Percentiles rank a stretch among this genome's conserved stretches.
Evolutionary conservation across 1,139 yeast genomes (phyloP).

Genomic region (Yamadazyma diospyri): DNA sequence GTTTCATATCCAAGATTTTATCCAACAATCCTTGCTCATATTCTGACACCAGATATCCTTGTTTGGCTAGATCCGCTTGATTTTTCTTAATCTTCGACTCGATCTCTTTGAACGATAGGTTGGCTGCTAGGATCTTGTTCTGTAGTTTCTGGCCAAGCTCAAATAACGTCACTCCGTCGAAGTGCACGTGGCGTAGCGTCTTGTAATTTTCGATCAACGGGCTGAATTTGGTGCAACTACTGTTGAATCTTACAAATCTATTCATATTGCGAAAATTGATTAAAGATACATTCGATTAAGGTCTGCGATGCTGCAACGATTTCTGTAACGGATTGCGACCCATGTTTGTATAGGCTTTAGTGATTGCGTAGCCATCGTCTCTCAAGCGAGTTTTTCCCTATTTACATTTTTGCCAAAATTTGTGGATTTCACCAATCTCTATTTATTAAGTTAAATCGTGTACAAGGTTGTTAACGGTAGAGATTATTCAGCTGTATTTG

Average conservation of each 20-base stretch:
- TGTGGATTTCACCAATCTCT: no score
- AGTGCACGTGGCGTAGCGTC: constrained; percentile 59
- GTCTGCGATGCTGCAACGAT: no score
- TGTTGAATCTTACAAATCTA: constrained; percentile 3
- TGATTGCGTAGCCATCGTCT: no score
- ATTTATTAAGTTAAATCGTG: no score
- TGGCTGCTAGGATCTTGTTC: constrained; percentile 55
- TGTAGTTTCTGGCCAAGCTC: constrained; percentile 61
- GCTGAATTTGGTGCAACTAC: constrained; percentile 20
- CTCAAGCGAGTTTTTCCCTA: no score
- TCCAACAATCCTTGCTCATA: constrained; percentile 44
- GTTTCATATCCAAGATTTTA: constrained; percentile 49
- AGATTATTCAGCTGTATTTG: no score
- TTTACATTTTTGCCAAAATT: no score
- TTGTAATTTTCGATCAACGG: constrained; percentile 35
- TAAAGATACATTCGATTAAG: no score
- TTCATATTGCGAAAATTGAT: no score
- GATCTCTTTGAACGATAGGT: constrained; percentile 58
- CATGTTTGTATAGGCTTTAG: no score
- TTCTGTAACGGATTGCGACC: no score
- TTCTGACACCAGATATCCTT: constrained; percentile 40
- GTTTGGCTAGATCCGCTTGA: constrained; percentile 31
- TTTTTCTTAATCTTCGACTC: constrained; percentile 45
- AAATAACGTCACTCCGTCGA: constrained; percentile 54
- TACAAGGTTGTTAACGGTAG: no score